These are phyloP conservation scores for Beauveria australis DNA, from an alignment of 2,329 filamentous ascomycete genomes.

Conservation along the genomic window DNA sequence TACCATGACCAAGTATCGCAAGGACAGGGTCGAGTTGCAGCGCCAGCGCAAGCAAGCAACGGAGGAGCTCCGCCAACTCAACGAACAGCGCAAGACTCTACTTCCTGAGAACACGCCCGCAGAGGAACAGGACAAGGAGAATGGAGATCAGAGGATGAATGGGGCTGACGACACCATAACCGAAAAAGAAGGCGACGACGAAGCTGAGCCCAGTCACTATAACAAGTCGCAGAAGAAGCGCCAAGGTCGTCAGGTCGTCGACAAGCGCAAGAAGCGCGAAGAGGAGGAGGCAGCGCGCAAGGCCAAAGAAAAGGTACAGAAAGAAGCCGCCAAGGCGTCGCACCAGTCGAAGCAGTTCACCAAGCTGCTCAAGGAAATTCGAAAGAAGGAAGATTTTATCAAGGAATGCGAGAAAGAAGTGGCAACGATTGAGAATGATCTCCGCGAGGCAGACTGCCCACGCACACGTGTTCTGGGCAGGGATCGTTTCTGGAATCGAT, in stretches of 20 bases:
- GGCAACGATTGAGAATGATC: constrained; percentile 75
- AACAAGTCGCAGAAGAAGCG: constrained; percentile 47
- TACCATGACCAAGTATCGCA: constrained; percentile 89
- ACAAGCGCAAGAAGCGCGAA: constrained; percentile 71
- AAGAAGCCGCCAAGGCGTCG: constrained; percentile 53
- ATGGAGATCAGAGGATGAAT: constrained; percentile 53
- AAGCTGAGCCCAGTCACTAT: constrained; percentile 61
- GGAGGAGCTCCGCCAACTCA: constrained; percentile 62
- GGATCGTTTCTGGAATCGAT: constrained; percentile 95
- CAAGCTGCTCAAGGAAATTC: constrained; percentile 80
- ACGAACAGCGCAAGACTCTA: constrained; percentile 65
- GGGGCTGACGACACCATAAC: constrained; percentile 54
- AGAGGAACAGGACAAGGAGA: constrained; percentile 38
- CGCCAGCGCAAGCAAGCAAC: constrained; percentile 62
- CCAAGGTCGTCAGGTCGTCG: constrained; percentile 48
- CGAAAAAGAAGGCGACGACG: constrained; percentile 41
- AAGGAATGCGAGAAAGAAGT: constrained; percentile 80
- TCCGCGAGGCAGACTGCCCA: constrained; percentile 88
- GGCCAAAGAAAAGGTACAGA: constrained; percentile 63
- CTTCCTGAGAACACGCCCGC: constrained; percentile 66
- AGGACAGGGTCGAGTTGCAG: constrained; percentile 92
- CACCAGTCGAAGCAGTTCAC: constrained; percentile 81
- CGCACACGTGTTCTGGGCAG: constrained; percentile 84
- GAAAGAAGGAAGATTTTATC: constrained; percentile 75
- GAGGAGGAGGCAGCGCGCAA: constrained; percentile 67